phyloP scores from a whole-genome alignment of 176 grass and related monocot species.

The Oryza meyeriana region DNA sequence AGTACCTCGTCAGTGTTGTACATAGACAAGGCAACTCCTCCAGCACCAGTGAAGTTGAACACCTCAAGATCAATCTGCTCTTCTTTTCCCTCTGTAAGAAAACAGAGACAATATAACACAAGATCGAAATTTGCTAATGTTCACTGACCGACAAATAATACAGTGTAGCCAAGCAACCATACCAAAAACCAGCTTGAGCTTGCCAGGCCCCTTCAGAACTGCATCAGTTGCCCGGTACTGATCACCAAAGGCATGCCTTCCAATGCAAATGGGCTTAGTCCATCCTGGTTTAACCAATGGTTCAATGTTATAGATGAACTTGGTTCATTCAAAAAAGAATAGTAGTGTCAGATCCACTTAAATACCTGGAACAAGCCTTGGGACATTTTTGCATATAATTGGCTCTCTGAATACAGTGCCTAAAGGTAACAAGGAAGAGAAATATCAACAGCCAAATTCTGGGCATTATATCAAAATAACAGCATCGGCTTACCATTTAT shows the following conservation, averaged over 20 bases:
- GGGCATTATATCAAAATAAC: slow-evolving; percentile 21
- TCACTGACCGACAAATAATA: slow-evolving; percentile 6
- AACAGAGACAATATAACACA: slow-evolving; percentile 1
- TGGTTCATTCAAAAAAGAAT: slow-evolving; percentile 2
- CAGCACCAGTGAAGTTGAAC: slow-evolving; percentile 92
- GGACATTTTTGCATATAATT: slow-evolving; percentile 94
- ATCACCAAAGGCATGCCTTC: slow-evolving; percentile 98
- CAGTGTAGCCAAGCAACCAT: slow-evolving; percentile 18
- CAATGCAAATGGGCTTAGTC: slow-evolving; percentile 99
- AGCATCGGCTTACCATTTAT: slow-evolving; percentile 61
- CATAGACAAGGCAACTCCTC: slow-evolving; percentile 93
- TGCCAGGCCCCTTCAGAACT: slow-evolving; percentile 92
- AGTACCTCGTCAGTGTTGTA: slow-evolving; percentile 96
- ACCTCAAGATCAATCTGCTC: slow-evolving; percentile 81
- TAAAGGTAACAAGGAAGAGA: slow-evolving; percentile 28
- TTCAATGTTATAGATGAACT: slow-evolving; percentile 22
- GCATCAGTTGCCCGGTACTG: slow-evolving; percentile 97
- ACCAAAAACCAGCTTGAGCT: slow-evolving; percentile 98
- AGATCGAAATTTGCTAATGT: slow-evolving; percentile 17
- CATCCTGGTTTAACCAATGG: slow-evolving; percentile 60
- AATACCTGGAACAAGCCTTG: slow-evolving; percentile 88
- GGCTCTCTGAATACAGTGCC: slow-evolving; percentile 98
- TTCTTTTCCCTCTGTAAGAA: slow-evolving; percentile 67
- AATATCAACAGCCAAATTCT: slow-evolving; percentile 26
- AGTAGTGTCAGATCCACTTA: slow-evolving; percentile 22